phyloP scores from a whole-genome alignment of 2,329 filamentous ascomycete genomes.

The Cladosporium austrohemisphaericum region DNA sequence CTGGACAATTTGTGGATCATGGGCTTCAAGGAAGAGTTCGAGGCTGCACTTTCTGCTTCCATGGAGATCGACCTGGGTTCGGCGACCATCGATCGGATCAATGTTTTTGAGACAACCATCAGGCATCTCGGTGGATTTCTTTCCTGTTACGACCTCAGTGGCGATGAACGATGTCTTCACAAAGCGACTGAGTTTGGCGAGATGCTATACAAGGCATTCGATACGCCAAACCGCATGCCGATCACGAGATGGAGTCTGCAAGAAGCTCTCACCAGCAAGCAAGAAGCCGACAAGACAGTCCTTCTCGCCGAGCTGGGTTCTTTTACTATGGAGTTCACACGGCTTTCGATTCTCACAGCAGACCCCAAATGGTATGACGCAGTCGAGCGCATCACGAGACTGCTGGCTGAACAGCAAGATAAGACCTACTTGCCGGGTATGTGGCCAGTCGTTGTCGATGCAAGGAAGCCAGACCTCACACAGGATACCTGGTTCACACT shows the following conservation, averaged over 20 bases:
- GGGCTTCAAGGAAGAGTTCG: constrained; percentile 46
- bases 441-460: constrained; percentile 47
- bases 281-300: constrained; percentile 39
- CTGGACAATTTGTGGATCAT: constrained; percentile 48
- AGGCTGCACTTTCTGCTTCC: constrained; percentile 42
- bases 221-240: constrained; percentile 45
- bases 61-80: constrained; percentile 43
- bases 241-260: constrained; percentile 45
- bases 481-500: constrained; percentile 37
- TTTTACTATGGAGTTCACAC: constrained; percentile 47
- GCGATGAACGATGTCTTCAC: constrained; percentile 32
- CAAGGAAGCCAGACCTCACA: constrained; percentile 39
- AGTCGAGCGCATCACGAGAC: constrained; percentile 40
- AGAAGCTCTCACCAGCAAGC: constrained; percentile 36
- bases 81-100: constrained; percentile 38
- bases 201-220: constrained; percentile 48
- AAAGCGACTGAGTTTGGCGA: constrained; percentile 38
- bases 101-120: constrained; percentile 51
- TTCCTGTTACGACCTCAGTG: constrained; percentile 35
- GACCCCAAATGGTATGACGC: constrained; percentile 48
- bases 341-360: constrained; percentile 43
- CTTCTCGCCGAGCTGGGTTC: constrained; percentile 48
- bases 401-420: constrained; percentile 41
- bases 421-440: constrained; percentile 45
- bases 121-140: constrained; percentile 38